A percentile compares a stretch with the other conserved stretches of the same genome.
These are phyloP conservation scores for Asterochloris sp. DNA, from an alignment of 139 green algal species.

Conservation along the genomic window DNA sequence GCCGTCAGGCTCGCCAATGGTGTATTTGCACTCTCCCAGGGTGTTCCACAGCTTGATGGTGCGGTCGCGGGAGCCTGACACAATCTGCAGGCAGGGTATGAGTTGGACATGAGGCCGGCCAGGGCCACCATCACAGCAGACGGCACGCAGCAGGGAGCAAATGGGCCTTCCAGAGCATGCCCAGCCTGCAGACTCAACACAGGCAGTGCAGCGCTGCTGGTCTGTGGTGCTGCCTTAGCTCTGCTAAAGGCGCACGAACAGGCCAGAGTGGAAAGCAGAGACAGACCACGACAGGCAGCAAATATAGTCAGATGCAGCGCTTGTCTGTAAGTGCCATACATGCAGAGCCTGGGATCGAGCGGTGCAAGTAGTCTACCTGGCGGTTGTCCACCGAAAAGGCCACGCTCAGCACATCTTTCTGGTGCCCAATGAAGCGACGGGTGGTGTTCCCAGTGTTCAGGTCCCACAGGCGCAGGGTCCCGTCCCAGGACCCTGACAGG, in stretches of 20 bases:
- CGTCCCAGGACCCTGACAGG: slow-evolving; percentile 97
- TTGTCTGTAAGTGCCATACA: no score
- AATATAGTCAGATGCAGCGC: no score
- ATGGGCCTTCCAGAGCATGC: background rate
- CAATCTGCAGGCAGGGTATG: slow-evolving; percentile 75
- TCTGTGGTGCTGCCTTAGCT: background rate
- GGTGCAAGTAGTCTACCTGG: slow-evolving; percentile 53
- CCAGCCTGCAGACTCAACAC: background rate
- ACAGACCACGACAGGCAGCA: no score
- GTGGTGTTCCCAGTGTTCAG: slow-evolving; percentile 96
- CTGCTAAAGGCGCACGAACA: background rate
- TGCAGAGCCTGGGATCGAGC: no score
- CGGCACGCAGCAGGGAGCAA: background rate
- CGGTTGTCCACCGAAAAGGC: slow-evolving; percentile 99
- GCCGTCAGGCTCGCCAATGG: slow-evolving; percentile 89
- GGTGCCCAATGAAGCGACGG: slow-evolving; percentile 96
- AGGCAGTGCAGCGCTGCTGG: background rate
- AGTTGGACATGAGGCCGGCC: background rate
- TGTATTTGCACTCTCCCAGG: slow-evolving; percentile 99
- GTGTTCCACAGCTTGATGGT: slow-evolving; percentile 99
- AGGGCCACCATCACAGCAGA: no score
- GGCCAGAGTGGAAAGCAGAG: no score
- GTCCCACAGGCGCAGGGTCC: slow-evolving; percentile 98
- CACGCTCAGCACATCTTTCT: slow-evolving; percentile 98
- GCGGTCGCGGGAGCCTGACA: slow-evolving; percentile 94